phyloP scores from a whole-genome alignment of 2,329 filamentous ascomycete species.

The Lecanicillium sp. region DNA sequence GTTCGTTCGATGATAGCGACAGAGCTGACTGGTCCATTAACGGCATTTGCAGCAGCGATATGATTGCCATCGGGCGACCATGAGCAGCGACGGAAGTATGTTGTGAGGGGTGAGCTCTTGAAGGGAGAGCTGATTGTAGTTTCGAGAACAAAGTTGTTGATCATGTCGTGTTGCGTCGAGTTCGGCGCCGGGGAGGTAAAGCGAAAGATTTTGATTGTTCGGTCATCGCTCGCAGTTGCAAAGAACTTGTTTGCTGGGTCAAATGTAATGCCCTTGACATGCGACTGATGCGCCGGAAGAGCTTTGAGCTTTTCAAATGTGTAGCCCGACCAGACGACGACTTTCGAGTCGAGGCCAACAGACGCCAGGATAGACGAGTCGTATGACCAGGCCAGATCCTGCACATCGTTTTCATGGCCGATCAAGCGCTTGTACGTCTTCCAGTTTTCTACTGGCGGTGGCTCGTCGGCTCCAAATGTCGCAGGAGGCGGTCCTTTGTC shows the following conservation, averaged over 20 bases:
- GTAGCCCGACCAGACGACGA: conserved; percentile 96
- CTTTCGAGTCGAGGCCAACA: conserved; percentile 92
- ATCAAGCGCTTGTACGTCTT: conserved; percentile 88
- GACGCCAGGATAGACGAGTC: conserved; percentile 95
- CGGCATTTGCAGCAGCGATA: conserved; percentile 92
- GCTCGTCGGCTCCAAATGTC: conserved; percentile 83
- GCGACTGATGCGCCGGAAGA: conserved; percentile 84
- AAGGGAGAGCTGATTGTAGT: conserved; percentile 86
- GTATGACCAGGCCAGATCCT: conserved; percentile 93
- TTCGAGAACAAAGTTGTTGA: conserved; percentile 93
- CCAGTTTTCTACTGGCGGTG: conserved; percentile 94
- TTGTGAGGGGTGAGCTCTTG: conserved; percentile 83
- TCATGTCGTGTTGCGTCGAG: conserved; percentile 87
- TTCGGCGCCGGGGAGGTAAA: conserved; percentile 89
- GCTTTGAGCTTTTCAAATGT: conserved; percentile 98
- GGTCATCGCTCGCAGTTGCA: conserved; percentile 93
- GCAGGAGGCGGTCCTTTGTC: conserved; percentile 73
- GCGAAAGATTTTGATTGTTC: conserved; percentile 92
- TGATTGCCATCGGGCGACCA: conserved; percentile 98
- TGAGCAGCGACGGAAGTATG: conserved; percentile 91
- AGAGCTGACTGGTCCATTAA: conserved; percentile 94
- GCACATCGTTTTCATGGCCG: conserved; percentile 96
- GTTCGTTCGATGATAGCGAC: conserved; percentile 92
- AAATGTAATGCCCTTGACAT: conserved; percentile 98
- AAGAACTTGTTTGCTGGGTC: conserved; percentile 99